These are phyloP conservation scores for Licmophora abbreviata DNA, from an alignment of 108 stramenopile genomes.

Conservation along the genomic window DNA sequence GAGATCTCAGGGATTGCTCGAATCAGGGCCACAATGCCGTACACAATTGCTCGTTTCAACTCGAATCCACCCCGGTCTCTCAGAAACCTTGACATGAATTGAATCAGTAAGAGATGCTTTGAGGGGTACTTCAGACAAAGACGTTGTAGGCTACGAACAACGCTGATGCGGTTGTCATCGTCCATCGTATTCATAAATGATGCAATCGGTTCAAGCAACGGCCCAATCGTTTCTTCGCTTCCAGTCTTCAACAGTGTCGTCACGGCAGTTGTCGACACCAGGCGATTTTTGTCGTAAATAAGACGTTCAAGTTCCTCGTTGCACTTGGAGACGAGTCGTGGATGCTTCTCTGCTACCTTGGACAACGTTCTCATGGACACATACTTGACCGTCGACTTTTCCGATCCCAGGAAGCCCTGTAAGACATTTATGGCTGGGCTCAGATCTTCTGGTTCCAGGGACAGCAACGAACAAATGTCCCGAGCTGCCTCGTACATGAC, in stretches of 20 bases:
- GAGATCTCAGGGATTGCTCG: conserved; percentile 67
- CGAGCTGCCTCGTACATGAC: conserved; percentile 78
- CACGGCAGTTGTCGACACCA: conserved; percentile 69
- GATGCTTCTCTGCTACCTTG: conserved; percentile 43
- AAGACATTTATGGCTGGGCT: conserved; percentile 61
- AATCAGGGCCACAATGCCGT: conserved; percentile 74
- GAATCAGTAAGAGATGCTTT: conserved; percentile 74
- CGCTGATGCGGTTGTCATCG: conserved; percentile 82
- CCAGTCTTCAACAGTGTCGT: conserved; percentile 81
- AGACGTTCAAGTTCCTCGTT: conserved; percentile 69
- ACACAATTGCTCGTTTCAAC: conserved; percentile 84
- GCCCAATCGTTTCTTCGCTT: conserved; percentile 46
- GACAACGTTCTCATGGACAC: conserved; percentile 66
- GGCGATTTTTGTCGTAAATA: conserved; percentile 50
- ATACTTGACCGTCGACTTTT: conserved; percentile 49
- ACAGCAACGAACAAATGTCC: conserved; percentile 69
- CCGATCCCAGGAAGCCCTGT: conserved; percentile 46
- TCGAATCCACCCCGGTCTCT: conserved; percentile 85
- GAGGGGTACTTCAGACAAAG: conserved; percentile 78
- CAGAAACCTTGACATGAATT: conserved; percentile 78
- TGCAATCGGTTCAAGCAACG: conserved; percentile 58
- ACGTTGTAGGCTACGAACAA: conserved; percentile 72
- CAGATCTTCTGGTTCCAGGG: conserved; percentile 51
- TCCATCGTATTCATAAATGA: conserved; percentile 61
- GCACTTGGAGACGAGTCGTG: conserved; percentile 56